phyloP scores from a whole-genome alignment of 179 eudicot genomes.

The Nepenthes alata region DNA sequence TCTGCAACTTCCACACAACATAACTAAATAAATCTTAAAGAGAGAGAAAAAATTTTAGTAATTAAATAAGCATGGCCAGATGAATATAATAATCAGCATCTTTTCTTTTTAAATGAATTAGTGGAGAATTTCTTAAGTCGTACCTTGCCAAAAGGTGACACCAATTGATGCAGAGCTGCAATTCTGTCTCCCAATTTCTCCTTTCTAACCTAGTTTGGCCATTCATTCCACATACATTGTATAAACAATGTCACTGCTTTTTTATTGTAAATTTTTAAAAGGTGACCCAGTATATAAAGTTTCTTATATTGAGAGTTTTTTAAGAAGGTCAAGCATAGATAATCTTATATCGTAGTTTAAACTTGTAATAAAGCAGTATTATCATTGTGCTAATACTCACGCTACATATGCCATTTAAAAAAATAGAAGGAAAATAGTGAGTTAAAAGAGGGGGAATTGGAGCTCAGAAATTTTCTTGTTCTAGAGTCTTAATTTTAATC shows the following conservation, averaged over 20 bases:
- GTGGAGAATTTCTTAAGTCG: not conserved
- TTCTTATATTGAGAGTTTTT: too few relatives aligned
- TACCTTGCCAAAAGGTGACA: constrained; percentile 70
- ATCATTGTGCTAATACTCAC: too few relatives aligned
- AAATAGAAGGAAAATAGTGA: too few relatives aligned
- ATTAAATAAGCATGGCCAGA: constrained; percentile 10
- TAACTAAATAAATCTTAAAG: not conserved
- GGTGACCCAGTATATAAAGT: too few relatives aligned
- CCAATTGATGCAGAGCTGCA: constrained; percentile 48
- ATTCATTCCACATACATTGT: not conserved
- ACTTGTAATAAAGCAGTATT: too few relatives aligned
- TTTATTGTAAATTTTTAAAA: not conserved
- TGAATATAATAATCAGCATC: not conserved
- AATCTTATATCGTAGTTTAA: too few relatives aligned
- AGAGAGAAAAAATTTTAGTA: not conserved
- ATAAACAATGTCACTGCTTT: not conserved
- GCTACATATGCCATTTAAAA: too few relatives aligned
- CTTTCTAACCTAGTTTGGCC: constrained; percentile 29
- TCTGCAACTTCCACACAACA: constrained; percentile 18
- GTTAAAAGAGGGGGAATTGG: not conserved
- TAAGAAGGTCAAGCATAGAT: too few relatives aligned
- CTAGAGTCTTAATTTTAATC: not conserved
- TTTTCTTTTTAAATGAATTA: too few relatives aligned
- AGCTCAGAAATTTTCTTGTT: too few relatives aligned
- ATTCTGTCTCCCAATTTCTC: constrained; percentile 58